Conservation (phyloP, 2,329 filamentous ascomycete species). For the Botrytis aclada region DNA sequence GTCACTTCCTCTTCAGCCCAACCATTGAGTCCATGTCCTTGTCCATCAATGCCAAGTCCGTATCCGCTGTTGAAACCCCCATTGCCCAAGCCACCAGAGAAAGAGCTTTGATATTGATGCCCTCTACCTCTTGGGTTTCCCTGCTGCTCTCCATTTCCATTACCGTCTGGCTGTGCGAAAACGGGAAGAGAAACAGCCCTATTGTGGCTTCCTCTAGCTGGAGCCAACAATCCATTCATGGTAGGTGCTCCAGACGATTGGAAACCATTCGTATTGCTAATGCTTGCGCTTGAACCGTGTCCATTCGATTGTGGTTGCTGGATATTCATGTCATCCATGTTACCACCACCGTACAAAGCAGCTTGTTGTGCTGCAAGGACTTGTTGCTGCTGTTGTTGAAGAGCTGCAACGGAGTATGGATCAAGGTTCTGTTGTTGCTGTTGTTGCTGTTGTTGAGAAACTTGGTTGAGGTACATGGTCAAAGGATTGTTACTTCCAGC, state of each 20-base stretch:
- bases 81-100: slow-evolving; percentile 37
- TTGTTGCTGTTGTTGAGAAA: slow-evolving; percentile 70
- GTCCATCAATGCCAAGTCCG: slow-evolving; percentile 59
- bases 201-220: slow-evolving; percentile 59
- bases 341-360: slow-evolving; percentile 71
- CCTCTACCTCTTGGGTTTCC: slow-evolving; percentile 46
- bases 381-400: slow-evolving; percentile 65
- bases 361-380: slow-evolving; percentile 73
- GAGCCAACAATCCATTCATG: slow-evolving; percentile 74
- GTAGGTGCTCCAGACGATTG: slow-evolving; percentile 53
- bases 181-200: slow-evolving; percentile 83
- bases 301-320: slow-evolving; percentile 59
- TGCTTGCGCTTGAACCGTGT: slow-evolving; percentile 61
- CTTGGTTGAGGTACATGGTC: slow-evolving; percentile 88
- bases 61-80: slow-evolving; percentile 43
- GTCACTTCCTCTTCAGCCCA: slow-evolving; percentile 58
- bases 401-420: slow-evolving; percentile 41
- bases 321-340: slow-evolving; percentile 56
- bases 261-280: slow-evolving; percentile 57
- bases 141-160: slow-evolving; percentile 40
- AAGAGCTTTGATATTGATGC: slow-evolving; percentile 65
- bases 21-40: slow-evolving; percentile 57
- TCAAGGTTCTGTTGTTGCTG: slow-evolving; percentile 50
- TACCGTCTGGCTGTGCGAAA: slow-evolving; percentile 55
- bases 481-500: slow-evolving; percentile 78